Evolutionary conservation across 2,329 filamentous ascomycete genomes (phyloP).

Genomic region (Fusarium humuli): DNA sequence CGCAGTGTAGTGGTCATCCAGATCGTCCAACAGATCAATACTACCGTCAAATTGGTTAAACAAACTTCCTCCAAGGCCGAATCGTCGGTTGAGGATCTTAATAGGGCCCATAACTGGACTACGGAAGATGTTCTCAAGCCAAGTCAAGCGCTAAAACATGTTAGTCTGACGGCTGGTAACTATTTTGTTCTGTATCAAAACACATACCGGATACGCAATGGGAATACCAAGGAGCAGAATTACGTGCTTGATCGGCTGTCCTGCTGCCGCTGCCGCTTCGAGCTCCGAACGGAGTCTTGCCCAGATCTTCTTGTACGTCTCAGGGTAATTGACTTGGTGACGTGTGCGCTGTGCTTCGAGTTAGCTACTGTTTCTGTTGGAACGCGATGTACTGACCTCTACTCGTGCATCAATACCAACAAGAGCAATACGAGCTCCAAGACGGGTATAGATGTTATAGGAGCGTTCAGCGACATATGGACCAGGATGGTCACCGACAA

Average conservation of each 20-base stretch:
- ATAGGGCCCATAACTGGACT: constrained; percentile 90
- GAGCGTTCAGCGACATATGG: constrained; percentile 93
- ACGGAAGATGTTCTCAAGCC: constrained; percentile 91
- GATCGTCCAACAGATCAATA: constrained; percentile 89
- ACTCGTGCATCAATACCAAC: constrained; percentile 93
- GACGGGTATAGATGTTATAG: constrained; percentile 84
- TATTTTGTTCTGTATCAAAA: constrained; percentile 38
- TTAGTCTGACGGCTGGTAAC: constrained; percentile 13
- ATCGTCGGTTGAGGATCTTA: constrained; percentile 89
- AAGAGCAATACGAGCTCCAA: constrained; percentile 86
- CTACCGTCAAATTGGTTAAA: constrained; percentile 97
- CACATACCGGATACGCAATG: constrained; percentile 79
- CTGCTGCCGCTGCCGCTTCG: constrained; percentile 70
- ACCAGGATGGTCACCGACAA: constrained; percentile 79
- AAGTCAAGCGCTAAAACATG: constrained; percentile 77
- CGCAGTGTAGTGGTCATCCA: constrained; percentile 97
- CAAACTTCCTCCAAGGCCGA: constrained; percentile 83
- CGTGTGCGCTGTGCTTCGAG: constrained; percentile 74
- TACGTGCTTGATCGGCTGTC: constrained; percentile 86
- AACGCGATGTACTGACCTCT: constrained; percentile 65
- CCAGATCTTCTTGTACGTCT: constrained; percentile 89
- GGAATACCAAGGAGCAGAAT: constrained; percentile 89
- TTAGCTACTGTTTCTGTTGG: constrained; percentile 55
- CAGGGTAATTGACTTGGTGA: constrained; percentile 93
- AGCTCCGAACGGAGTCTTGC: constrained; percentile 80